Evolutionary conservation across 768 basidiomycete genomes (phyloP).

Genomic region (Suillus brevipes): DNA sequence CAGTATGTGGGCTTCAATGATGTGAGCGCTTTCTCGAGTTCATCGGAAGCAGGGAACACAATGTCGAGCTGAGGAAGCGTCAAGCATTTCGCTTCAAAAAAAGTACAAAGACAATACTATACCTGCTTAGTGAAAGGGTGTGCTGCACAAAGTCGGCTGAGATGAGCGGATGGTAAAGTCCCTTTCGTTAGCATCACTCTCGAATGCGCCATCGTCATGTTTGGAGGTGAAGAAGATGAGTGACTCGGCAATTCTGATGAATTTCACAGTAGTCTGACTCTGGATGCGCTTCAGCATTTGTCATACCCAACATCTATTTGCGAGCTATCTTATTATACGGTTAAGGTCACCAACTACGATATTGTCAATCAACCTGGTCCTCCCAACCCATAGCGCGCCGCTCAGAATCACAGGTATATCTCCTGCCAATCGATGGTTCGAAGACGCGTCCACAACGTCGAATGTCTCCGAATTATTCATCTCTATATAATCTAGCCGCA

Average conservation of each 20-base stretch:
- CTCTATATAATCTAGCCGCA: slow-evolving; percentile 83
- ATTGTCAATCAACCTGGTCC: slow-evolving; percentile 93
- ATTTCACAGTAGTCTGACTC: background rate
- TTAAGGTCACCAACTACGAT: slow-evolving; percentile 63
- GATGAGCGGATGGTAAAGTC: slow-evolving; percentile 25
- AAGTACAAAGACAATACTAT: slow-evolving; percentile 19
- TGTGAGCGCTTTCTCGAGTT: slow-evolving; percentile 40
- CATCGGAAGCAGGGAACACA: slow-evolving; percentile 49
- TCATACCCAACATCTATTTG: background rate
- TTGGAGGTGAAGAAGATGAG: background rate
- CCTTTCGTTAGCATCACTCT: slow-evolving; percentile 22
- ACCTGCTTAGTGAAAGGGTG: slow-evolving; percentile 59
- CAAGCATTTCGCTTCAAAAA: background rate
- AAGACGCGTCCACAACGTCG: slow-evolving; percentile 48
- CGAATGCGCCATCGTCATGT: slow-evolving; percentile 18
- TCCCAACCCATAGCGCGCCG: slow-evolving; percentile 83
- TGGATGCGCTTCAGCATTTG: background rate
- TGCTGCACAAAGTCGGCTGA: slow-evolving; percentile 37
- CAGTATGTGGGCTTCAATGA: slow-evolving; percentile 45
- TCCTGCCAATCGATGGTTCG: slow-evolving; percentile 28
- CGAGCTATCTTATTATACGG: slow-evolving; percentile 8
- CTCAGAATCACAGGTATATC: slow-evolving; percentile 64
- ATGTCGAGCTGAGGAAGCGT: slow-evolving; percentile 53
- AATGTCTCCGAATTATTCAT: slow-evolving; percentile 84
- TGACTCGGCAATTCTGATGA: background rate